Base-by-base conservation (phyloP, 2,329 filamentous ascomycete species). In the Lachnellula suecica region DNA sequence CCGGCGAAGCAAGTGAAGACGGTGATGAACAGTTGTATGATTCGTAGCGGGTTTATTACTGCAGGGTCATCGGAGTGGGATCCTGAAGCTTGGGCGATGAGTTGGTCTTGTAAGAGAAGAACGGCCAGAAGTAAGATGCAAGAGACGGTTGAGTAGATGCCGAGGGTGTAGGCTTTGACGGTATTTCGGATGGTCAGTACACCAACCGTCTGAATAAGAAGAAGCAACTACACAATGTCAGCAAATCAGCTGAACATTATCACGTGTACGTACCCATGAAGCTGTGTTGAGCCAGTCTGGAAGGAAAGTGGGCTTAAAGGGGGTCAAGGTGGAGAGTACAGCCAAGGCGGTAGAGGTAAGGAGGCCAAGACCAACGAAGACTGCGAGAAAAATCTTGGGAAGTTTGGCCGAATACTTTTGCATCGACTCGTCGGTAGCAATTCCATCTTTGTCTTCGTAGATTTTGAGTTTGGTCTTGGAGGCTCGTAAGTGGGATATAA, bases 391-490 rank as follows among this genome's bases (percentile, higher is more conserved):
- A 4, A 72, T 56, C 64, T 86, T 87, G 49, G 84, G 77, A 52
- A 76, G 62, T 52, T 73, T 80, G 57, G 82, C 79, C 24, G 85
- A 87, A 64, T 85, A 91, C 35, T 75, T 75, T 20, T 77, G 76
- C 47, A 83, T 66, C 1, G 84, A 83, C 63, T 87, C 83, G 37
- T 81, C 76, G 0, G 83, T 87, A 27, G 85, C 86, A 57, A 79
- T 75, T 44, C 88, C 88, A 69, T 92, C 88, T 56, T 77, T 71
- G 63, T 92, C 88, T 60, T 84, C 73, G 63, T 91, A 91, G 11
- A 76, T 72, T 10, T 77, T 70, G 37, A 63, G 52, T 68, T 65
- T 55, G 44, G 59, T 35, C 67, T 60, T 61, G 54, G 66, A 43
- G 41, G 44, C 35, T 64, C 60, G 52, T 67, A 59, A 58, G 59